Conservation (phyloP, 164 flowering plant species). For the Berberis vulgaris region DNA sequence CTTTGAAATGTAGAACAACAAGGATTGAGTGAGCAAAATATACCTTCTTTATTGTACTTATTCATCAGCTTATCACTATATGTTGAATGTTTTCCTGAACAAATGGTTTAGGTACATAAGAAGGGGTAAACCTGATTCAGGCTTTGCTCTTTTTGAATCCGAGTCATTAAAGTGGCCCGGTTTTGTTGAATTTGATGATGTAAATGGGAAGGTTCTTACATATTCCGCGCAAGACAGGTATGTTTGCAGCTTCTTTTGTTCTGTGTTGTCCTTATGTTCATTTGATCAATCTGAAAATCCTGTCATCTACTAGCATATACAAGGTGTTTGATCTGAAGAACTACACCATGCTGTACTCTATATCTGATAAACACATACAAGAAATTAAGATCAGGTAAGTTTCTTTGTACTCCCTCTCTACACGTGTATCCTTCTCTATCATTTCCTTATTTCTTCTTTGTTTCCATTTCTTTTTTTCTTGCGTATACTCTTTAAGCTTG, state of each 20-base stretch:
- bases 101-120: slow-evolving; percentile 51
- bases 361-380: slow-evolving; percentile 84
- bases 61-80: background rate
- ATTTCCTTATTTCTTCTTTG: no score
- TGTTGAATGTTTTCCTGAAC: background rate
- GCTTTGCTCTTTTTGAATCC: slow-evolving; percentile 23
- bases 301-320: slow-evolving; percentile 14
- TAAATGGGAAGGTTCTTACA: slow-evolving; percentile 26
- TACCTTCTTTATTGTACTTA: background rate
- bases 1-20: slow-evolving; percentile 94
- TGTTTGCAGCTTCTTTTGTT: background rate
- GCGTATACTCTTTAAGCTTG: no score
- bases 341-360: slow-evolving; percentile 86
- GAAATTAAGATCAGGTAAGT: slow-evolving; percentile 92
- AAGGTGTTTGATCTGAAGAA: slow-evolving; percentile 40
- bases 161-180: slow-evolving; percentile 34
- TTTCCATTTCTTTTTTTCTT: no score
- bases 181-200: slow-evolving; percentile 30
- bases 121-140: slow-evolving; percentile 61
- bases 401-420: background rate
- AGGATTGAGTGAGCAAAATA: slow-evolving; percentile 59
- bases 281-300: background rate
- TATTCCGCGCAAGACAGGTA: slow-evolving; percentile 30
- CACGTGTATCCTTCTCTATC: no score
- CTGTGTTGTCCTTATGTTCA: no score